Base-by-base conservation (phyloP, 148 eudicot species). In the Polygonum maritimum region DNA sequence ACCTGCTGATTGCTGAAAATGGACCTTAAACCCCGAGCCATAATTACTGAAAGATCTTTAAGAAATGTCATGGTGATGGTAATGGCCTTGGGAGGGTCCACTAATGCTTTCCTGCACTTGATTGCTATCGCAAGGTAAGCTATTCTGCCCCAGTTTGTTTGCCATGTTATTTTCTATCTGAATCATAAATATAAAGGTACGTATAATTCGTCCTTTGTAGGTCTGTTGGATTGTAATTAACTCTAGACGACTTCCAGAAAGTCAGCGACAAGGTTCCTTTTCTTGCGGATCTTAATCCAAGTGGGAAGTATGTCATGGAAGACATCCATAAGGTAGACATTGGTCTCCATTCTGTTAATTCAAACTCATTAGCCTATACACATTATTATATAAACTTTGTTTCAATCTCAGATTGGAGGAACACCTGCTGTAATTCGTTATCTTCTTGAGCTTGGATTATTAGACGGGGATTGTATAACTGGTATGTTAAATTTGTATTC, bases 241-340 rank as follows among this genome's bases (percentile, higher is more conserved):
- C 90, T 57, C 85, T 92, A 11, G 97, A 90, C 77, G 98, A 95
- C 82, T 95, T 95, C 82, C 98, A 95, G 78, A 95, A 88, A 87
- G 92, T 94, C 31, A 94, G 98, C 78, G 98, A 94, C 71, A 58
- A 83, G 80, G 89, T 92, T 78, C 98, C 98, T 10, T 89, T 95
- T 76, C 97, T 95, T 81, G 96, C 98, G 52, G 98, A 95, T 85
- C 98, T 95, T 78, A 95, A 92, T 86, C 98, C 98, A 62, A 95
- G 98, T 89, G 98, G 98, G 77, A 95, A 95, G 74, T 95, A 87
- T 74, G 98, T 95, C 57, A 95, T 95, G 98, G 97, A 95, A 85
- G 98, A 95, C 78, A 78, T 95, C 39, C 98, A 95, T 71, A 95
- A 92, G 97, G 98, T 94, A 78, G 74, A 75, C 62, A 58, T 58